These are phyloP conservation scores for Dendrobium officinale DNA, from an alignment of 106 monocot genomes.

Conservation along the genomic window DNA sequence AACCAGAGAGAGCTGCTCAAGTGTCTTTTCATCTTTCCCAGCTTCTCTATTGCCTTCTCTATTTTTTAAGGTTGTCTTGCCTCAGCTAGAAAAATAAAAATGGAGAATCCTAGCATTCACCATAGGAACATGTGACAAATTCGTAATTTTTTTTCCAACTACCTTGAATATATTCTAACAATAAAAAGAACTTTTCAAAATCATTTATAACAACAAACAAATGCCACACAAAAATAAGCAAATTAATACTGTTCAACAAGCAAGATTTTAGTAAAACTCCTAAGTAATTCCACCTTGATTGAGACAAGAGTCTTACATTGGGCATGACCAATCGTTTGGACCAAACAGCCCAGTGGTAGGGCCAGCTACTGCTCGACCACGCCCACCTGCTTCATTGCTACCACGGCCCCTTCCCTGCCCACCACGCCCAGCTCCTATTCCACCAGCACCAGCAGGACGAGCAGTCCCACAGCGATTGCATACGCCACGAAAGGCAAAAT, in stretches of 20 bases:
- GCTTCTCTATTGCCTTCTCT: too few species aligned
- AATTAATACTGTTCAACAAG: background rate
- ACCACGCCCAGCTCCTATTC: conserved; percentile 45
- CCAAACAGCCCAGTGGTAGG: conserved; percentile 94
- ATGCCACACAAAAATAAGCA: background rate
- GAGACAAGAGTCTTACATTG: conserved; percentile 60
- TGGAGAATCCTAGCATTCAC: background rate
- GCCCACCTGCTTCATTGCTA: conserved; percentile 39
- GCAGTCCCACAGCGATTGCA: conserved; percentile 95
- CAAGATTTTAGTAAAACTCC: background rate
- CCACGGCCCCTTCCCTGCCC: conserved; percentile 69
- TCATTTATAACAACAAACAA: background rate
- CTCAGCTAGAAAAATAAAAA: too few species aligned
- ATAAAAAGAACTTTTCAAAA: background rate
- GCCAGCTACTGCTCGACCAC: conserved; percentile 44
- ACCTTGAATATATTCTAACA: background rate
- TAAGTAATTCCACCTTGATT: background rate
- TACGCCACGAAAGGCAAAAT: conserved; percentile 99
- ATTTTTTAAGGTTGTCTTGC: too few species aligned
- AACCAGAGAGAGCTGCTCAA: too few species aligned
- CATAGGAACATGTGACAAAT: background rate
- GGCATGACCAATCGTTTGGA: conserved; percentile 98
- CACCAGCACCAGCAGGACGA: conserved; percentile 92
- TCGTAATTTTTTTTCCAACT: background rate
- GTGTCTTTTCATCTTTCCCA: too few species aligned